Conservation (phyloP, 148 eudicot genomes). For the Cornus suecica region DNA sequence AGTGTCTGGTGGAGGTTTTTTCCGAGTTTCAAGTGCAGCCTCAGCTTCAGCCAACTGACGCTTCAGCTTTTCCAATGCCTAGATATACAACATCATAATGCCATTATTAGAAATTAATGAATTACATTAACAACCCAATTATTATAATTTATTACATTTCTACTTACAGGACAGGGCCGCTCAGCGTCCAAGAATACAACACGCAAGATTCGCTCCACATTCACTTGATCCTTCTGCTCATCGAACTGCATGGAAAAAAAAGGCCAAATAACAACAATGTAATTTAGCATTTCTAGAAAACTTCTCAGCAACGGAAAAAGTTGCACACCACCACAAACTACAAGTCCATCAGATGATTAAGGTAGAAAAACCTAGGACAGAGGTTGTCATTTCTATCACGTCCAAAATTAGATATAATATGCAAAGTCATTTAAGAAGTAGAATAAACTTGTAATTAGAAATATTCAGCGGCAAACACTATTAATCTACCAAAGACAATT, state of each 20-base stretch:
- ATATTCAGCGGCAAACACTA: too few relatives aligned
- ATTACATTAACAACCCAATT: not conserved
- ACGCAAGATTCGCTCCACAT: conserved; percentile 55
- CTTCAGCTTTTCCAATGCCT: conserved; percentile 79
- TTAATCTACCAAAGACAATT: too few relatives aligned
- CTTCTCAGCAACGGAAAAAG: not conserved
- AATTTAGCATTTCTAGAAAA: not conserved
- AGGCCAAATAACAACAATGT: not conserved
- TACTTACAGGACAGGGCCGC: conserved; percentile 62
- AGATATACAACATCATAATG: not conserved
- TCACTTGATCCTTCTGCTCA: conserved; percentile 61
- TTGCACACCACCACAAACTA: not conserved
- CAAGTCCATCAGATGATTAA: not conserved
- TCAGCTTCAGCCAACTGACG: conserved; percentile 83
- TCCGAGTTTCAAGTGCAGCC: conserved; percentile 62
- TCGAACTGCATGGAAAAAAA: conserved; percentile 40
- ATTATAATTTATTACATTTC: not conserved
- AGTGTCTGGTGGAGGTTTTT: conserved; percentile 67
- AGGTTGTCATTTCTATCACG: not conserved
- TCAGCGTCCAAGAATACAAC: conserved; percentile 64
- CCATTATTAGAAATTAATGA: not conserved
- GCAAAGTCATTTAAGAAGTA: too few relatives aligned
- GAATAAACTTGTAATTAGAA: too few relatives aligned
- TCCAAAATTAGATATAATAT: not conserved
- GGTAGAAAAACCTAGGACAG: too few relatives aligned